phyloP scores from a whole-genome alignment of 495 filamentous ascomycete species.

The Extremus antarcticus region DNA sequence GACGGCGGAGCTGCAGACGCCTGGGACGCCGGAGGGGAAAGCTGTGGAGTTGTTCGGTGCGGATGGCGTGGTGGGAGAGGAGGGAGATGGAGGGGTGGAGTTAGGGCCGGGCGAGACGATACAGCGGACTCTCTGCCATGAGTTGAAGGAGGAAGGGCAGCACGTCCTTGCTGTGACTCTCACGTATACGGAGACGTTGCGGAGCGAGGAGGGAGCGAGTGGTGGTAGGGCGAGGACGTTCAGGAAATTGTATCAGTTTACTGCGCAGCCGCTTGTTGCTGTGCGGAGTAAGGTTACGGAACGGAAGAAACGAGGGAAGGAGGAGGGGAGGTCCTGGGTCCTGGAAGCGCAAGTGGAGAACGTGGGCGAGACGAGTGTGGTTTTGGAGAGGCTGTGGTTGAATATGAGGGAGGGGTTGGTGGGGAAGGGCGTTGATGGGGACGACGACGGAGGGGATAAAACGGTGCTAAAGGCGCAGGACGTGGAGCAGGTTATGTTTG shows the following conservation, averaged over 20 bases:
- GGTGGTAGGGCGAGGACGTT: conserved; percentile 65
- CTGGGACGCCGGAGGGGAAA: conserved; percentile 43
- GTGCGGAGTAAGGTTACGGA: conserved; percentile 76
- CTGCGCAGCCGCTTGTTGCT: conserved; percentile 76
- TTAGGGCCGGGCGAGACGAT: conserved; percentile 57
- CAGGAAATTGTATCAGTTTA: conserved; percentile 92
- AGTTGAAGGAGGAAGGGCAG: conserved; percentile 86
- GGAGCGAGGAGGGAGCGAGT: conserved; percentile 27
- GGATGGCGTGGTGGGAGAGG: conserved; percentile 24
- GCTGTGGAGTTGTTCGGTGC: conserved; percentile 43
- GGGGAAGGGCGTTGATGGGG: conserved; percentile 11
- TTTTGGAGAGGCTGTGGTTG: conserved; percentile 45
- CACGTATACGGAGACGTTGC: conserved; percentile 62
- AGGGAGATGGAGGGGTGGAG: conserved; percentile 29
- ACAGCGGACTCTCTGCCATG: conserved; percentile 73
- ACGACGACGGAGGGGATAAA: conserved; percentile 25
- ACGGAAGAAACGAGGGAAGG: conserved; percentile 20
- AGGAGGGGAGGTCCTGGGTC: conserved; percentile 30
- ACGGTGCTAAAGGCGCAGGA: conserved; percentile 67
- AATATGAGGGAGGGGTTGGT: conserved; percentile 29
- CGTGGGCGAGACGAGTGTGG: conserved; percentile 57
- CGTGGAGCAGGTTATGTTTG: conserved; percentile 82
- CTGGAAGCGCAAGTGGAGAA: conserved; percentile 95
- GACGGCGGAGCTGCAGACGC: conserved; percentile 89
- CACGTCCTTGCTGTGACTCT: conserved; percentile 93